Percentiles rank a stretch among this genome's conserved stretches.
These are phyloP conservation scores for Leptoxyphium fumago DNA, from an alignment of 2,329 filamentous ascomycete species.

Conservation along the genomic window DNA sequence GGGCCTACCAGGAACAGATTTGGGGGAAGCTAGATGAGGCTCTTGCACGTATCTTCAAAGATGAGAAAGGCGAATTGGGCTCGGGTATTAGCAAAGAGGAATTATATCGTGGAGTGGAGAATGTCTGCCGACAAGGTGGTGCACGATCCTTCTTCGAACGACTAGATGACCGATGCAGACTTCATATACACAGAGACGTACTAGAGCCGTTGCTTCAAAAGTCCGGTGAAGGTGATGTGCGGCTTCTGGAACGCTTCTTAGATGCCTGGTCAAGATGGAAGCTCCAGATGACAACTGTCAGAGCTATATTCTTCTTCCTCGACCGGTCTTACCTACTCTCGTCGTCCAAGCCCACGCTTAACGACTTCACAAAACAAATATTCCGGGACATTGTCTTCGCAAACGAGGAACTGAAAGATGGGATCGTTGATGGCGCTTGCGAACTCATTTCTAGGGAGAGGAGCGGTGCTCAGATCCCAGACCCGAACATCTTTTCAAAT, in stretches of 20 bases:
- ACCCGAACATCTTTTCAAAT: conserved; percentile 53
- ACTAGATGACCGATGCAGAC: conserved; percentile 51
- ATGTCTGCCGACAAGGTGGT: conserved; percentile 67
- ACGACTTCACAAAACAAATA: conserved; percentile 62
- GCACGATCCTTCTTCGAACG: conserved; percentile 52
- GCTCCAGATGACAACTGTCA: conserved; percentile 60
- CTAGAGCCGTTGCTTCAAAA: conserved; percentile 43
- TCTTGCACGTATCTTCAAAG: conserved; percentile 57
- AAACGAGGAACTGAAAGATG: conserved; percentile 35
- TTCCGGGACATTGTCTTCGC: conserved; percentile 53
- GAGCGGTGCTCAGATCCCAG: conserved; percentile 34
- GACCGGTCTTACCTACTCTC: conserved; percentile 79
- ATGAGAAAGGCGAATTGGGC: conserved; percentile 36
- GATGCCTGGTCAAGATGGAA: conserved; percentile 66
- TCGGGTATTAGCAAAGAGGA: conserved; percentile 61
- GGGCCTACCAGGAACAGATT: conserved; percentile 63
- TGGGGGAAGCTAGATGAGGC: conserved; percentile 62
- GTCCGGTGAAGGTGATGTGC: conserved; percentile 43
- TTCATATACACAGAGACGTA: conserved; percentile 44
- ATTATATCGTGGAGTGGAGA: conserved; percentile 81
- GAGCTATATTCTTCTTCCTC: conserved; percentile 85
- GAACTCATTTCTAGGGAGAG: conserved; percentile 63
- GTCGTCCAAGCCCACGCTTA: conserved; percentile 57
- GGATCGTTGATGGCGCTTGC: conserved; percentile 56
- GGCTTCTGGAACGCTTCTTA: conserved; percentile 46